These are phyloP conservation scores for Pugionium cornutum DNA, from an alignment of 345 rosid species.

Conservation along the genomic window DNA sequence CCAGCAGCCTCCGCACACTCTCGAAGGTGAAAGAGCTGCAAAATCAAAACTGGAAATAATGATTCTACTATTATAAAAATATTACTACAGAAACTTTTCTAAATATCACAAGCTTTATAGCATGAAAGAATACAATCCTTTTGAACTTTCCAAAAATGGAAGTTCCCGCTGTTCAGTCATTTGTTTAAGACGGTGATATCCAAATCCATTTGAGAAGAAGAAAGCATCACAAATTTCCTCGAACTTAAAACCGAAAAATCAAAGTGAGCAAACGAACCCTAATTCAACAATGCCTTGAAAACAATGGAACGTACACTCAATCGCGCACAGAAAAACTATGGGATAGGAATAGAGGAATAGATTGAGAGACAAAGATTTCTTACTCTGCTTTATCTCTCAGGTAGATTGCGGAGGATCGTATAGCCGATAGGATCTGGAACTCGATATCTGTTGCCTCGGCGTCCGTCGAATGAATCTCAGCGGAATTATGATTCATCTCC, in stretches of 20 bases:
- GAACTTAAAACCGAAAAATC: not conserved
- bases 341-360: conserved; percentile 1
- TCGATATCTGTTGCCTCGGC: conserved; percentile 41
- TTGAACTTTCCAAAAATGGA: not conserved
- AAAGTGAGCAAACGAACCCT: conserved; percentile 6
- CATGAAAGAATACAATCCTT: not conserved
- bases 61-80: too few species aligned
- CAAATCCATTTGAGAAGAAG: not conserved
- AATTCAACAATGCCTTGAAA: conserved; percentile 5
- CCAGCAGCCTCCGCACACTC: conserved; percentile 81
- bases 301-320: conserved; percentile 5
- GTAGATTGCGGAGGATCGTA: conserved; percentile 67
- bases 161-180: not conserved
- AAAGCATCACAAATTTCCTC: not conserved
- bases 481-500: conserved; percentile 3
- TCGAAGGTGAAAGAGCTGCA: conserved; percentile 74
- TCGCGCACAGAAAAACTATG: not conserved
- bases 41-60: not conserved
- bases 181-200: too few species aligned
- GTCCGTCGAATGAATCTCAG: conserved; percentile 21
- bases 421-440: conserved; percentile 61
- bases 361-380: not conserved
- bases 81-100: too few species aligned
- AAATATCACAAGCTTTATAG: too few species aligned
- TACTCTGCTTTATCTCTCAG: conserved; percentile 77